Base-by-base conservation (phyloP, 768 basidiomycete genomes). In the Pulveroboletus frians region DNA sequence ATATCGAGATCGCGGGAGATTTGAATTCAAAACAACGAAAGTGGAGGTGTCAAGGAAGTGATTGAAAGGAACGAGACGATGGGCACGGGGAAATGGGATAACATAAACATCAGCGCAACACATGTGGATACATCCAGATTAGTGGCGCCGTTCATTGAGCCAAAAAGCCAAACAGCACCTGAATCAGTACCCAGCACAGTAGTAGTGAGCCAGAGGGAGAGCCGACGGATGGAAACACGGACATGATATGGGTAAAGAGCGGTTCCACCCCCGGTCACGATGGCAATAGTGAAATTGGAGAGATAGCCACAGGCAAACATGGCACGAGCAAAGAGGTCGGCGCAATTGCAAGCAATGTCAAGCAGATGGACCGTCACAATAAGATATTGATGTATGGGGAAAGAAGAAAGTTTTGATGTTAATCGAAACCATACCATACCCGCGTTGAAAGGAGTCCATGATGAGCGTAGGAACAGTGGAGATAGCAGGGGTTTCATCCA, bases 391-490 rank as follows among this genome's bases (percentile, higher is more conserved):
- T 57, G 39, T 39, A 58, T 58, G 48, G 56, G 38, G 52, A 58
- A 62, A 46, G 46, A 31, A 27, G 37, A 21, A 15, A 45, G 48
- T 23, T 46, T 32, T 30, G 27, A 17, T 21, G 11, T 21, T 37
- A 30, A 31, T 47, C 38, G 38, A 34, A 35, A 41, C 26, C 15
- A 37, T 47, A 36, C 43, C 52, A 40, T 2, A 27, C 1, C 47
- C 30, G 39, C 17, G 4, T 57, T 50, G 37, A 42, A 34, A 15
- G 39, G 34, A 11, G 31, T 49, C 62, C 61, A 49, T 57, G 30
- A 58, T 59, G 43, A 53, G 13, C 47, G 56, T n/a, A 64, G 47
- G 59, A 55, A 56, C 51, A 11, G 50, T 47, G 61, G 57, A 11
- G 44, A 51, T 62, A 59, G 50, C n/a, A 49, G 1, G 60, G 56